phyloP scores from a whole-genome alignment of 768 basidiomycete species.

The Agrocybe pediades region DNA sequence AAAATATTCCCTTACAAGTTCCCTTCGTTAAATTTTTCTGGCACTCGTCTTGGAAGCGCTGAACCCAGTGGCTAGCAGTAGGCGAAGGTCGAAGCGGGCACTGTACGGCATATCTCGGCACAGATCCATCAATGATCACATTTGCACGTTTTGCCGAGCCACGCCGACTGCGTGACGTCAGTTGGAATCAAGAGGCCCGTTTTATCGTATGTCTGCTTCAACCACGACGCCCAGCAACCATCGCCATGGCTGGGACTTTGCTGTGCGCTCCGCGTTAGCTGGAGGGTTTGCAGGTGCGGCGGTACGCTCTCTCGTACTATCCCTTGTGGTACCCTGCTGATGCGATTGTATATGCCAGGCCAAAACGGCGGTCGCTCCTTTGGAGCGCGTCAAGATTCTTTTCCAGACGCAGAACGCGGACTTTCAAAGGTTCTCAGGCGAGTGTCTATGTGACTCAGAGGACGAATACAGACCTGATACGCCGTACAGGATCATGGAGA shows the following conservation, averaged over 20 bases:
- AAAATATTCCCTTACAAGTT: too few species aligned
- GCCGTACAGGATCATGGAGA: constrained; percentile 7
- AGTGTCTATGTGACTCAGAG: neutral
- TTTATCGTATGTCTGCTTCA: neutral
- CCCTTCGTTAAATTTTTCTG: too few species aligned
- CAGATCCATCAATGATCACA: too few species aligned
- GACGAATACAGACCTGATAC: neutral
- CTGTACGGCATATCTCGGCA: too few species aligned
- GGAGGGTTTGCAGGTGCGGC: constrained; percentile 10
- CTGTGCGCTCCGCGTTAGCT: constrained; percentile 7
- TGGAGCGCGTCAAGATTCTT: constrained; percentile 12
- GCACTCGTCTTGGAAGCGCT: too few species aligned
- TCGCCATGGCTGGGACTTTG: constrained; percentile 1
- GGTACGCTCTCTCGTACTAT: neutral
- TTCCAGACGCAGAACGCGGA: constrained; percentile 11
- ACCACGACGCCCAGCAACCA: neutral
- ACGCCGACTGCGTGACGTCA: too few species aligned
- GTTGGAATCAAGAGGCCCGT: neutral
- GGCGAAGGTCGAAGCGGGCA: too few species aligned
- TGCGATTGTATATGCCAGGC: neutral
- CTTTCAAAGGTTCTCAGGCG: constrained; percentile 7
- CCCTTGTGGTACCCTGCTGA: neutral
- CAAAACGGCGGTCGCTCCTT: constrained; percentile 13
- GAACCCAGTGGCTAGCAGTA: too few species aligned
- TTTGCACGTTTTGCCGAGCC: too few species aligned